Conservation (phyloP, 192 early-diverging fungal genomes). For the Coemansia sp. region DNA sequence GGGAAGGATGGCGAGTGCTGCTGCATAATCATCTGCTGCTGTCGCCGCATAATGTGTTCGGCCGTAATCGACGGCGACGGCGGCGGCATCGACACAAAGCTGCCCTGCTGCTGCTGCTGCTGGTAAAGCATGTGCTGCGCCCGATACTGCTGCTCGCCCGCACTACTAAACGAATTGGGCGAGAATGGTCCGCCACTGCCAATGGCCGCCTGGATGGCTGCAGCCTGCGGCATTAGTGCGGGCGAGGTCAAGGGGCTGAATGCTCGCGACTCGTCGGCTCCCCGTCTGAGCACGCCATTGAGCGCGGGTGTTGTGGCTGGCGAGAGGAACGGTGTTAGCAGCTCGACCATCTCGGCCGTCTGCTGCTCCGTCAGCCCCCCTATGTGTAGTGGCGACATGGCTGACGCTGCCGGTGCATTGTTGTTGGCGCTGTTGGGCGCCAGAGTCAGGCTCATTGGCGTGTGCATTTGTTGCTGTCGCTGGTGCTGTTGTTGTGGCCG, state of each 20-base stretch:
- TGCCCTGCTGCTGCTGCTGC: constrained; percentile 12
- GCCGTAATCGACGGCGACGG: constrained; percentile 45
- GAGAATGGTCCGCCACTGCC: constrained; percentile 1
- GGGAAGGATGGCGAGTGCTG: constrained; percentile 22
- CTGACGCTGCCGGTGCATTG: neutral
- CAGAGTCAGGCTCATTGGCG: constrained; percentile 6
- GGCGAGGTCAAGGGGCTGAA: constrained; percentile 48
- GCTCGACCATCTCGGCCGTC: constrained; percentile 43
- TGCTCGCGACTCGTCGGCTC: neutral
- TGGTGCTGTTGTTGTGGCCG: constrained; percentile 5
- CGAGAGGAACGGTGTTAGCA: constrained; percentile 47
- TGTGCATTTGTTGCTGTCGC: neutral
- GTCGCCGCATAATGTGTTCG: constrained; percentile 43
- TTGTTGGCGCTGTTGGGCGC: neutral
- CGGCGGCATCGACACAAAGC: constrained; percentile 28
- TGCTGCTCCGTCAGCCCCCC: constrained; percentile 34
- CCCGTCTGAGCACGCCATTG: neutral
- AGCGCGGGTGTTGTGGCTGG: constrained; percentile 24
- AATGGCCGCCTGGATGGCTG: neutral
- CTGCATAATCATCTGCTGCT: constrained; percentile 11
- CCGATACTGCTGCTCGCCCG: neutral
- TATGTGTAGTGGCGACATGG: constrained; percentile 22
- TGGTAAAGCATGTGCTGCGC: neutral
- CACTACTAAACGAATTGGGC: neutral
- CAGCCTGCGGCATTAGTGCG: constrained; percentile 21